A percentile compares a stretch with the other conserved stretches of the same genome.
These are phyloP conservation scores for Cupressus sempervirens DNA, from an alignment of 75 land plant genomes.

Conservation along the genomic window DNA sequence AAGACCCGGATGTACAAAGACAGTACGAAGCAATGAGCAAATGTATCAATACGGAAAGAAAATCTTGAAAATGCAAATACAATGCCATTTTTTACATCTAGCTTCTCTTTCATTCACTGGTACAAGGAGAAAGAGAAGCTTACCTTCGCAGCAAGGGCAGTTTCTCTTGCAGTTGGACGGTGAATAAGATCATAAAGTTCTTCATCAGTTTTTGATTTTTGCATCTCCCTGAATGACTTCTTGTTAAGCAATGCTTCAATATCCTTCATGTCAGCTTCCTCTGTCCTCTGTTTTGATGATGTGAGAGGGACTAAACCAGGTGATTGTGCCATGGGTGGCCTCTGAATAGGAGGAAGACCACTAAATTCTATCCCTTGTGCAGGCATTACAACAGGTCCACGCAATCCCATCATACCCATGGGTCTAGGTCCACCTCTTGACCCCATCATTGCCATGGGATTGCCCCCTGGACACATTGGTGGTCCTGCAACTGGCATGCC, in stretches of 20 bases:
- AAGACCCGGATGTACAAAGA: slow-evolving; percentile 1
- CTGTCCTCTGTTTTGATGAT: slow-evolving; percentile 35
- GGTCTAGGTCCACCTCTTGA: slow-evolving; percentile 48
- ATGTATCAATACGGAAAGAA: neutral
- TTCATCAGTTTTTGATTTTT: slow-evolving; percentile 87
- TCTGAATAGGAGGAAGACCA: slow-evolving; percentile 44
- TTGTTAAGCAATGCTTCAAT: slow-evolving; percentile 77
- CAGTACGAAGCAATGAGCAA: neutral
- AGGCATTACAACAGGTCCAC: slow-evolving; percentile 46
- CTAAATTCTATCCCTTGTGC: slow-evolving; percentile 26
- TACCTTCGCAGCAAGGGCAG: slow-evolving; percentile 96
- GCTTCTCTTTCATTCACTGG: neutral
- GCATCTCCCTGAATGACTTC: slow-evolving; percentile 77
- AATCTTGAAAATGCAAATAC: slow-evolving; percentile 1
- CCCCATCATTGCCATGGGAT: slow-evolving; percentile 26
- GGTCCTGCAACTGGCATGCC: slow-evolving; percentile 29
- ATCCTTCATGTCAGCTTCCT: slow-evolving; percentile 88
- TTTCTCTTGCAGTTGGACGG: slow-evolving; percentile 92
- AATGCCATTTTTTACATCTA: neutral
- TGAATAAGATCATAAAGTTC: slow-evolving; percentile 93
- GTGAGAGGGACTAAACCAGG: slow-evolving; percentile 12
- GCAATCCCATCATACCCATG: slow-evolving; percentile 62
- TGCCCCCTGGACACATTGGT: slow-evolving; percentile 41
- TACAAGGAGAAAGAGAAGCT: neutral
- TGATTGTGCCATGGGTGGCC: slow-evolving; percentile 47